Evolutionary conservation across 1,139 yeast genomes (phyloP), one percentile per base, ranked within the genome.

Genomic region (Suhomyces bokatorum): DNA sequence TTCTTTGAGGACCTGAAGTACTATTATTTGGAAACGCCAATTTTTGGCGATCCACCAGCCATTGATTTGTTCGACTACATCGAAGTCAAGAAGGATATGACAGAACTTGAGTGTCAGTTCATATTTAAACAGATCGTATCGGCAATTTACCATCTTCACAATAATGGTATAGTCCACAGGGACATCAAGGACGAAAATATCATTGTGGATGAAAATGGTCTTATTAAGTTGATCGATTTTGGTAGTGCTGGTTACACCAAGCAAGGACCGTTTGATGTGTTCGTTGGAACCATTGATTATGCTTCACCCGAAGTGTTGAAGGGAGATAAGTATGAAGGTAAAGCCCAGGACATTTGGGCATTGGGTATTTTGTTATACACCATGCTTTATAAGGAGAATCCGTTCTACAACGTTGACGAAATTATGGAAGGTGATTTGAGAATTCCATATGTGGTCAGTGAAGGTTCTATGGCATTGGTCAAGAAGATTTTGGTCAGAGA

Each of bases 321-420:
- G 42, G 99, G 98, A 8, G 84, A 83, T 48, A 85, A 90, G 27
- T 93, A 93, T 59, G 88, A 82, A 46, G 99, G 99, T 16, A 85
- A 81, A 61, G 93, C 96, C 0, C 99, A 93, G 63, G 99, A 93
- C 64, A 83, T 91, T 2, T 93, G 99, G 99, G 97, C 98, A 0
- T 73, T 91, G 58, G 99, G 99, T 1, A 87, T 93, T 16, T 70
- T 93, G 48, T 69, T 93, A 17, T 93, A 90, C 67, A 93, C 97
- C 0, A 77, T 93, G 62, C 75, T 90, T n/a, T 91, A 86, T 70
- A 89, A 90, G 60, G 98, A 93, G 62, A 91, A 91, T 55, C 99
- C 99, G 6, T 93, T 91, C 59, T 89, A 89, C 64, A 89, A 89
- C 60, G 95, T 90, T 35, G 97, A 91, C 63, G 98, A 90, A 63